Percentiles rank a stretch among this genome's conserved stretches.
phyloP scores from a whole-genome alignment of 257 asterid species.

The Hygrophila difformis region DNA sequence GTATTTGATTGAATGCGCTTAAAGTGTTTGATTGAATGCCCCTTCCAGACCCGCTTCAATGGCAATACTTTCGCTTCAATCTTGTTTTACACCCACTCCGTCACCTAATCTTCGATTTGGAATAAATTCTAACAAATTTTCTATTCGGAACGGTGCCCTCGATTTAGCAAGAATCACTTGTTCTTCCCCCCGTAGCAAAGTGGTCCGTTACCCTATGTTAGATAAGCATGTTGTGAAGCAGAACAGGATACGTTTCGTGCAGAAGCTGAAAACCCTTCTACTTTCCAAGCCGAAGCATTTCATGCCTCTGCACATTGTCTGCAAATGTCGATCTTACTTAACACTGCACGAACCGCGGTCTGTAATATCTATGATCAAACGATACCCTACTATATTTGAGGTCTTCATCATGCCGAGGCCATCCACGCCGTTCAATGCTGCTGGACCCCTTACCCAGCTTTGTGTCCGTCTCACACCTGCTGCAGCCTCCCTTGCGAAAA shows the following conservation, averaged over 20 bases:
- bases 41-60: too few species aligned
- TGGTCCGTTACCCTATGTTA: conserved; percentile 64
- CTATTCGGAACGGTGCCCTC: too few species aligned
- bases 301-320: conserved; percentile 53
- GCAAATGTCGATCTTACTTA: conserved; percentile 65
- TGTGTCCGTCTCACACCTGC: conserved; percentile 91
- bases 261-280: conserved; percentile 73
- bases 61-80: too few species aligned
- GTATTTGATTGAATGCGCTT: too few species aligned
- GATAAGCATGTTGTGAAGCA: conserved; percentile 70
- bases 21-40: too few species aligned
- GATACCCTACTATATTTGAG: conserved; percentile 82
- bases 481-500: conserved; percentile 52
- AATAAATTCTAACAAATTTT: too few species aligned
- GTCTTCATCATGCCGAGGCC: conserved; percentile 66
- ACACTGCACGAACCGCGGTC: conserved; percentile 55
- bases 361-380: conserved; percentile 57
- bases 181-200: conserved; percentile 52
- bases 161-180: conserved; percentile 20
- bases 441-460: conserved; percentile 55
- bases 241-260: conserved; percentile 69
- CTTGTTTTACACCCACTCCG: too few species aligned
- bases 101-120: too few species aligned
- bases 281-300: conserved; percentile 86
- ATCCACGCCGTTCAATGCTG: conserved; percentile 46